Conservation (phyloP, 192 early-diverging fungal species). For the Coemansia sp. region DNA sequence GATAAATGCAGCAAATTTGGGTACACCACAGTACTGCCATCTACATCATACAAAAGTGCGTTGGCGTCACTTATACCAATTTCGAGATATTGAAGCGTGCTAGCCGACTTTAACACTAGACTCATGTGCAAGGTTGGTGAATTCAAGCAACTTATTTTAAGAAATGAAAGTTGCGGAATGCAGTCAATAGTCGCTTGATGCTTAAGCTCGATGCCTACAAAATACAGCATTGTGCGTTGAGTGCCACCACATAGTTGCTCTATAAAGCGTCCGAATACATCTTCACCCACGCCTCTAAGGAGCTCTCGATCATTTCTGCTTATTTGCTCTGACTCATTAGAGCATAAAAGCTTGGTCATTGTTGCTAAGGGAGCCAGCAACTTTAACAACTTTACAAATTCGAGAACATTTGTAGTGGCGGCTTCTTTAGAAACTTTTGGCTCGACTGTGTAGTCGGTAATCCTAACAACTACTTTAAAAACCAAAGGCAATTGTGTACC, state of each 20-base stretch:
- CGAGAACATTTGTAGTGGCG: not conserved
- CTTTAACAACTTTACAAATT: not conserved
- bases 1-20: slow-evolving; percentile 3
- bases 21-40: not conserved
- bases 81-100: not conserved
- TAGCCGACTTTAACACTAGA: not conserved
- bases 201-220: not conserved
- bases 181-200: not conserved
- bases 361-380: not conserved
- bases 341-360: not conserved
- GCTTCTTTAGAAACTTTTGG: not conserved
- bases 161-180: not conserved
- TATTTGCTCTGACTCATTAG: not conserved
- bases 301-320: not conserved
- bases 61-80: not conserved
- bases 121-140: not conserved
- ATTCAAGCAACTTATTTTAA: not conserved
- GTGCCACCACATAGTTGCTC: not conserved
- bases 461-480: not conserved
- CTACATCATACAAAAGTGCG: not conserved
- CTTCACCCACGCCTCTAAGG: not conserved
- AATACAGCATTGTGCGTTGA: not conserved
- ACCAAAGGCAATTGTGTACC: not conserved
- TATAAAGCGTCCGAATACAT: not conserved
- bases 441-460: not conserved